Evolutionary conservation across 2,329 filamentous ascomycete species (phyloP).

Genomic region (Ceratocystiopsis minuta): DNA sequence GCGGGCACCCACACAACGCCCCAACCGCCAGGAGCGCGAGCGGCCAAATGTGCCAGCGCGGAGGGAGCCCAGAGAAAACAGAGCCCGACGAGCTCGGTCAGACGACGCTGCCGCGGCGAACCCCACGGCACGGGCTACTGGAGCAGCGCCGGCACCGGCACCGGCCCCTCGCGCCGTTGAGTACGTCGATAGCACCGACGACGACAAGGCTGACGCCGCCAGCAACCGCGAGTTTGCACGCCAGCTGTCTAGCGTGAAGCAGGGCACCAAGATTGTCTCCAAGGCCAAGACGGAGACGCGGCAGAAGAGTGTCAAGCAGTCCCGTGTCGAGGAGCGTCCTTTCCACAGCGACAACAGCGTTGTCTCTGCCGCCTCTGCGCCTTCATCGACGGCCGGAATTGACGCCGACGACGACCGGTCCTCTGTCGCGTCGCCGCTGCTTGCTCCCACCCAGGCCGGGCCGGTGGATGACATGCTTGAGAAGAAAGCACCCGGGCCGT

Average conservation of each 20-base stretch:
- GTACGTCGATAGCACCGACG: slow-evolving; percentile 27
- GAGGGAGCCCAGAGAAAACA: slow-evolving; percentile 17
- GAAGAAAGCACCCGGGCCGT: slow-evolving; percentile 45
- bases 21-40: slow-evolving; percentile 15
- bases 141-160: background rate
- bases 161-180: too few species aligned
- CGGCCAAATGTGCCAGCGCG: slow-evolving; percentile 19
- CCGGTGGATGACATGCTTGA: slow-evolving; percentile 90
- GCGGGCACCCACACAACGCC: slow-evolving; percentile 8
- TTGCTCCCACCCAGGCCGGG: slow-evolving; percentile 36
- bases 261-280: slow-evolving; percentile 42
- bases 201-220: slow-evolving; percentile 38
- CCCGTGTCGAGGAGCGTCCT: slow-evolving; percentile 34
- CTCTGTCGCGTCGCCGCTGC: slow-evolving; percentile 45
- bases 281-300: slow-evolving; percentile 43
- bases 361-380: slow-evolving; percentile 22
- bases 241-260: slow-evolving; percentile 51
- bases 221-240: slow-evolving; percentile 56
- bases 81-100: slow-evolving; percentile 1
- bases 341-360: slow-evolving; percentile 25
- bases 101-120: slow-evolving; percentile 18
- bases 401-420: slow-evolving; percentile 74
- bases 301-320: slow-evolving; percentile 53
- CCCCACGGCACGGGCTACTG: slow-evolving; percentile 9
- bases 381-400: slow-evolving; percentile 52